Evolutionary conservation across 768 basidiomycete species (phyloP).

Genomic region (Auriculariales sp.): DNA sequence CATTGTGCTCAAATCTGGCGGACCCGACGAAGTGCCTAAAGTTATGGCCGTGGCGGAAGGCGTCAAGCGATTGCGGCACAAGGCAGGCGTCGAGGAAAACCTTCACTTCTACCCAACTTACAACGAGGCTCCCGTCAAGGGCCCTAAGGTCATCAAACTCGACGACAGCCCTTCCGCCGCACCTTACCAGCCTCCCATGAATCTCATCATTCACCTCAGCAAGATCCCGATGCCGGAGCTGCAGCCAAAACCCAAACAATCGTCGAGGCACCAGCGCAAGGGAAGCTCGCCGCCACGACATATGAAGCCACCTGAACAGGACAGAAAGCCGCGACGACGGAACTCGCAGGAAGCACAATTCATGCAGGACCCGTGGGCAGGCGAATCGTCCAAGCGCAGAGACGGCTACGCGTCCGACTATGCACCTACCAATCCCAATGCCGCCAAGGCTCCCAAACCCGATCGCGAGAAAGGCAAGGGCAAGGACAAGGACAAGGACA

Average conservation of each 20-base stretch:
- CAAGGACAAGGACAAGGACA: background rate
- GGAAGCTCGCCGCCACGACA: background rate
- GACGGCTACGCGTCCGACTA: background rate
- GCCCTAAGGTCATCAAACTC: slow-evolving; percentile 53
- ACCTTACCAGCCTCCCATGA: slow-evolving; percentile 49
- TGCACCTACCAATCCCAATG: no score
- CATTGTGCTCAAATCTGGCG: slow-evolving; percentile 53
- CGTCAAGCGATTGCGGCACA: slow-evolving; percentile 61
- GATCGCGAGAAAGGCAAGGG: background rate
- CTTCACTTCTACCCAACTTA: slow-evolving; percentile 67
- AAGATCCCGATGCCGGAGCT: slow-evolving; percentile 83
- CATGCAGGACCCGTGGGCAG: background rate
- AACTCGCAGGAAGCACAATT: background rate
- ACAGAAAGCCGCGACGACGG: no score
- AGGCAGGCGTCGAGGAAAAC: slow-evolving; percentile 54
- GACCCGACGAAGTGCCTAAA: slow-evolving; percentile 52
- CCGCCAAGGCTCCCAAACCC: background rate
- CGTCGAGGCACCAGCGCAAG: background rate
- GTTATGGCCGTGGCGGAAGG: slow-evolving; percentile 71
- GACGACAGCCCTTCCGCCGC: slow-evolving; percentile 20
- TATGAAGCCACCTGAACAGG: no score
- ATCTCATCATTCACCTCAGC: slow-evolving; percentile 60
- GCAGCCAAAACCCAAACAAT: slow-evolving; percentile 24
- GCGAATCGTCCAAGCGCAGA: background rate
- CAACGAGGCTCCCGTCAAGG: slow-evolving; percentile 38